Base-by-base conservation (phyloP, 192 early-diverging fungal genomes). In the Blastocladiella britannica region DNA sequence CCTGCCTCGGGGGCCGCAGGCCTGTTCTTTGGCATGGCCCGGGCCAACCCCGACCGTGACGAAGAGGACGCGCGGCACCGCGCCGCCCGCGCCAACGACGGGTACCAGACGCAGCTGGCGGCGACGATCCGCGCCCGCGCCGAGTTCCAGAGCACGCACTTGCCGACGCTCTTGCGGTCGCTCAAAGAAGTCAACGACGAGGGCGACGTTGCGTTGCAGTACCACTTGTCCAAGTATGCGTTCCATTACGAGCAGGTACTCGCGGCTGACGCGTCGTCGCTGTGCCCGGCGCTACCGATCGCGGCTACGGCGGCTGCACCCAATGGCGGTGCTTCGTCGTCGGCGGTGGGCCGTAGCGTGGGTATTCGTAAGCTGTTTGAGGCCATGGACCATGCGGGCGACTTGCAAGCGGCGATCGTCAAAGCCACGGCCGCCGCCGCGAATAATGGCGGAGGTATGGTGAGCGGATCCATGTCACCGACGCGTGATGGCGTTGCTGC, bases 1-100 rank as follows among this genome's bases (percentile, higher is more conserved):
- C 53, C 29, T 3, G n/a, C n/a, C n/a, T 20, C 25, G 53, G 26
- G 25, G 15, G 47, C 29, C 3, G 22, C 25, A 20, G 53, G 53
- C 4, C 25, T 55, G 29, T 65, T 20, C n/a, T 43, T 9, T 0
- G 15, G 12, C 15, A 20, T 54, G 12, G 26, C 54, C 15, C 12
- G 22, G 20, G 15, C 26, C 15, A n/a, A n/a, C n/a, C 54, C 28
- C 0, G 26, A 28, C 12, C 12, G 22, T 12, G 28, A 54, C 3
- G 91, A 92, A 63, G 86, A 94, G 58, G 94, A 93, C 47, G 88
- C 94, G 2, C 73, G 82, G 27, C 65, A 73, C 28, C 91, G 90
- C 58, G 89, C 87, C 2, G 78, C 84, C 25, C 56, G 73, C 25
- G 80, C 87, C 24, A 86, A 96, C 61, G 80, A 87, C 22, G 72